These are phyloP conservation scores for Claviceps digitariae DNA, from an alignment of 2,329 filamentous ascomycete genomes.

Conservation along the genomic window DNA sequence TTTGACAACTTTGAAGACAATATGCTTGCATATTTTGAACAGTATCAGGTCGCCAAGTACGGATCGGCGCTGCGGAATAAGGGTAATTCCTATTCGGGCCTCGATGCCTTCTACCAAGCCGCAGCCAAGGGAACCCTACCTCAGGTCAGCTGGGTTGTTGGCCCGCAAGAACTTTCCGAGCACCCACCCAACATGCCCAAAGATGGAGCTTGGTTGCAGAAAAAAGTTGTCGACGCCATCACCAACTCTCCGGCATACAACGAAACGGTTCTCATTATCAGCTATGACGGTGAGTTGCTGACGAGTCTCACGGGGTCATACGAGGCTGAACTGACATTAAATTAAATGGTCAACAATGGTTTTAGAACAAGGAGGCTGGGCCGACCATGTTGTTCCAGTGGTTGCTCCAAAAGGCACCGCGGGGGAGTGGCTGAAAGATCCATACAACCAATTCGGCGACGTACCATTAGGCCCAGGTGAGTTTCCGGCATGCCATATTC, in stretches of 20 bases:
- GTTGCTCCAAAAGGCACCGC: conserved; percentile 31
- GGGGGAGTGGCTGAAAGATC: conserved; percentile 36
- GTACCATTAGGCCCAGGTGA: conserved; percentile 17
- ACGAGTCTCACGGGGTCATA: too few species aligned
- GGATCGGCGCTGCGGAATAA: conserved; percentile 7
- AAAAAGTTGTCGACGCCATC: conserved; percentile 36
- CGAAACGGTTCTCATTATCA: conserved; percentile 35
- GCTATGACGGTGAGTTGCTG: conserved; percentile 29
- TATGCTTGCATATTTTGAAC: conserved; percentile 29
- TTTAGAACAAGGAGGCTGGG: conserved; percentile 38
- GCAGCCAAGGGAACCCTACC: conserved; percentile 36
- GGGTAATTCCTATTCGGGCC: conserved; percentile 27
- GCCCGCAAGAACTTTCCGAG: conserved; percentile 31
- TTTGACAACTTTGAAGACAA: conserved; percentile 39
- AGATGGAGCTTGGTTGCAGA: conserved; percentile 42
- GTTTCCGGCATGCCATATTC: not conserved
- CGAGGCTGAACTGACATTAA: not conserved
- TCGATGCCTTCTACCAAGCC: conserved; percentile 33
- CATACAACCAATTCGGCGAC: conserved; percentile 14
- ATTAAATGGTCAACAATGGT: not conserved
- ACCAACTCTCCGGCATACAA: conserved; percentile 33
- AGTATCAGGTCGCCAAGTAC: conserved; percentile 8
- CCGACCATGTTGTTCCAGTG: conserved; percentile 36
- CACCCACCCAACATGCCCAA: conserved; percentile 36
- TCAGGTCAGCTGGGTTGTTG: conserved; percentile 36